Evolutionary conservation across 2,329 filamentous ascomycete genomes (phyloP).

Genomic region (Harringtonia lauricola): DNA sequence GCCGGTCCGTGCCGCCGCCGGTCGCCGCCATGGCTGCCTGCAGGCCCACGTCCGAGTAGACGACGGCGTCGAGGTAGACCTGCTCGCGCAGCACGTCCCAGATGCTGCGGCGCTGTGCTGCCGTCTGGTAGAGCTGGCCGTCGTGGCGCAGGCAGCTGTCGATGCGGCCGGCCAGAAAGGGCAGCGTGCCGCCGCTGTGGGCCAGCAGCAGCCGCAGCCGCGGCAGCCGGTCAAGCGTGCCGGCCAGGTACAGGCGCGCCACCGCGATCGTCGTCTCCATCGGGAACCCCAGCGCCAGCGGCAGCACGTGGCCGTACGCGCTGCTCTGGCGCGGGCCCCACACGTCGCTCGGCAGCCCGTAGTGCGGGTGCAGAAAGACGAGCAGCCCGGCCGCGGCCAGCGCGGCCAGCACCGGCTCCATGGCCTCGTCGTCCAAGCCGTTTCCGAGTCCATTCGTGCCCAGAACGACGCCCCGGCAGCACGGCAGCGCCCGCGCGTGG

Average conservation of each 20-base stretch:
- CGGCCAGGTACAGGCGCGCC: slow-evolving; percentile 74
- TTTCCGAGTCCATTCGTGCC: slow-evolving; percentile 69
- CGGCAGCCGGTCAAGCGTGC: slow-evolving; percentile 69
- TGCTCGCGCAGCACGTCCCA: slow-evolving; percentile 56
- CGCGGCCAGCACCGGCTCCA: slow-evolving; percentile 63
- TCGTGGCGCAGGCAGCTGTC: slow-evolving; percentile 84
- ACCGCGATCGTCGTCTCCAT: slow-evolving; percentile 90
- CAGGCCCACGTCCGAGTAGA: slow-evolving; percentile 66
- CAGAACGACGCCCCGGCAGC: slow-evolving; percentile 77
- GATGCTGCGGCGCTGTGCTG: slow-evolving; percentile 32
- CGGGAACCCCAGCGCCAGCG: slow-evolving; percentile 77
- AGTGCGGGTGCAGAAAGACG: slow-evolving; percentile 85
- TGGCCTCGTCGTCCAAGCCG: slow-evolving; percentile 65
- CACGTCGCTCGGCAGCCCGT: slow-evolving; percentile 70
- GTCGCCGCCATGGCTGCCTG: slow-evolving; percentile 58
- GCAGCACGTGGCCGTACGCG: slow-evolving; percentile 79
- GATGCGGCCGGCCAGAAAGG: slow-evolving; percentile 78
- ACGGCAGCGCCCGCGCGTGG: slow-evolving; percentile 47
- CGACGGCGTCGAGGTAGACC: slow-evolving; percentile 78
- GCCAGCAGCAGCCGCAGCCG: slow-evolving; percentile 66
- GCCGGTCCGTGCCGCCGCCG: slow-evolving; percentile 53
- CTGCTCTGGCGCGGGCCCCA: slow-evolving; percentile 54
- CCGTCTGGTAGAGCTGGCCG: slow-evolving; percentile 56
- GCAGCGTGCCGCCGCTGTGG: slow-evolving; percentile 79
- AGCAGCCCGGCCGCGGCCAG: slow-evolving; percentile 54